phyloP scores from a whole-genome alignment of 495 filamentous ascomycete genomes.

The Hypoxylon perforatum region DNA sequence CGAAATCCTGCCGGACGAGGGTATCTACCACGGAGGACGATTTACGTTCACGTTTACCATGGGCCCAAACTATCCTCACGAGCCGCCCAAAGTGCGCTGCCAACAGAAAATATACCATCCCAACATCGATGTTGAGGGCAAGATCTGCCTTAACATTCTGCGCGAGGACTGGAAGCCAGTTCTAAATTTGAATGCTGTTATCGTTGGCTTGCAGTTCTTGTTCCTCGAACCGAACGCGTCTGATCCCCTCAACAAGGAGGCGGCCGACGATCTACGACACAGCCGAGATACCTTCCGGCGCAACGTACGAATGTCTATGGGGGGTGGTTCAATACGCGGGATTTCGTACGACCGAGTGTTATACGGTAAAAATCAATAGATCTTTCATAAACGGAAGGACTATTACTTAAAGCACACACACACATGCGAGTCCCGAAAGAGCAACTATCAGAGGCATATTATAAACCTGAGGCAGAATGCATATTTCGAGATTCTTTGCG shows the following conservation, averaged over 20 bases:
- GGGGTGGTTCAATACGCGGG: constrained; percentile 79
- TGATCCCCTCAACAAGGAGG: constrained; percentile 98
- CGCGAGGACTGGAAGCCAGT: constrained; percentile 99
- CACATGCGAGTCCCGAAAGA: neutral
- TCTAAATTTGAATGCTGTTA: constrained; percentile 93
- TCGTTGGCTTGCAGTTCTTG: constrained; percentile 96
- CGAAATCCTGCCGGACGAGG: constrained; percentile 94
- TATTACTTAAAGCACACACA: neutral
- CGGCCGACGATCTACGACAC: constrained; percentile 87
- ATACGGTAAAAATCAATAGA: constrained; percentile 41
- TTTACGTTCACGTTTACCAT: constrained; percentile 94
- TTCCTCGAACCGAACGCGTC: constrained; percentile 97
- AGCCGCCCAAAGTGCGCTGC: constrained; percentile 97
- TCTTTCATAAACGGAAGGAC: neutral
- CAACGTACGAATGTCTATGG: constrained; percentile 86
- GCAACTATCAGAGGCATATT: neutral
- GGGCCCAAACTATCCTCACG: constrained; percentile 95
- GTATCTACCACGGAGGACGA: constrained; percentile 91
- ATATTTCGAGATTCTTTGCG: neutral
- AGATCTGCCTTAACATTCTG: constrained; percentile 96
- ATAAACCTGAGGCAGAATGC: neutral
- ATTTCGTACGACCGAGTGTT: constrained; percentile 80
- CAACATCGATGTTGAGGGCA: constrained; percentile 97
- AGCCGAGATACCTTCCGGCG: constrained; percentile 90
- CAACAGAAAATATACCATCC: constrained; percentile 99